Evolutionary conservation across 148 eudicot species (phyloP).

Genomic region (Pharnaceum exiguum): DNA sequence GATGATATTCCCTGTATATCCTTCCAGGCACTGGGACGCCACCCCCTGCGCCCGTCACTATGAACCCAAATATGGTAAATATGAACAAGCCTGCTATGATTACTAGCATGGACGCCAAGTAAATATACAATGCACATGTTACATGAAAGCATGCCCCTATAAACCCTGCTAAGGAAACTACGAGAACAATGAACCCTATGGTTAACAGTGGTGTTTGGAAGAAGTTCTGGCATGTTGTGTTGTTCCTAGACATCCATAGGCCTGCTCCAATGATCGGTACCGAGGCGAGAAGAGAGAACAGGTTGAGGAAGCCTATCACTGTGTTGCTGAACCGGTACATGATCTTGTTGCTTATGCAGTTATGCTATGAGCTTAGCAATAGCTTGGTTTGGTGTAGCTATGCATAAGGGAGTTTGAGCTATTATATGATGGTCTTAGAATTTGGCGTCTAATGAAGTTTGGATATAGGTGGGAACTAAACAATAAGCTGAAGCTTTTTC

Average conservation of each 20-base stretch:
- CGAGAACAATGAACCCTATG: slow-evolving; percentile 66
- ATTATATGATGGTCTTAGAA: too few species aligned
- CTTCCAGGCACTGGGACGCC: slow-evolving; percentile 54
- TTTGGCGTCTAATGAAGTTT: too few species aligned
- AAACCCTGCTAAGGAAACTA: slow-evolving; percentile 77
- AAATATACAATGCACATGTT: slow-evolving; percentile 78
- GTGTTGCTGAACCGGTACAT: slow-evolving; percentile 90
- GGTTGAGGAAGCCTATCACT: slow-evolving; percentile 82
- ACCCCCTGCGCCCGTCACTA: slow-evolving; percentile 65
- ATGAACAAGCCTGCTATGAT: slow-evolving; percentile 46
- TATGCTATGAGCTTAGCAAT: neutral
- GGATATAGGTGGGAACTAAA: too few species aligned
- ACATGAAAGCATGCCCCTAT: slow-evolving; percentile 89
- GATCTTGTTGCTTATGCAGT: neutral
- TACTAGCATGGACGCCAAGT: slow-evolving; percentile 64
- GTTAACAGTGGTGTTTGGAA: slow-evolving; percentile 79
- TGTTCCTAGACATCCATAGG: slow-evolving; percentile 67
- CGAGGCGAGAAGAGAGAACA: slow-evolving; percentile 75
- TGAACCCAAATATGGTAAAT: slow-evolving; percentile 79
- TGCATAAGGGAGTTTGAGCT: too few species aligned
- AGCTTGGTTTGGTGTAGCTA: too few species aligned
- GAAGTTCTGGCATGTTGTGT: slow-evolving; percentile 73
- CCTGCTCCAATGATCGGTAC: slow-evolving; percentile 96
- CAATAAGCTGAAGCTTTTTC: too few species aligned
- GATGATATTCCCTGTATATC: slow-evolving; percentile 59